Conservation (phyloP, 441 rosid genomes). For the Corymbia citriodora region DNA sequence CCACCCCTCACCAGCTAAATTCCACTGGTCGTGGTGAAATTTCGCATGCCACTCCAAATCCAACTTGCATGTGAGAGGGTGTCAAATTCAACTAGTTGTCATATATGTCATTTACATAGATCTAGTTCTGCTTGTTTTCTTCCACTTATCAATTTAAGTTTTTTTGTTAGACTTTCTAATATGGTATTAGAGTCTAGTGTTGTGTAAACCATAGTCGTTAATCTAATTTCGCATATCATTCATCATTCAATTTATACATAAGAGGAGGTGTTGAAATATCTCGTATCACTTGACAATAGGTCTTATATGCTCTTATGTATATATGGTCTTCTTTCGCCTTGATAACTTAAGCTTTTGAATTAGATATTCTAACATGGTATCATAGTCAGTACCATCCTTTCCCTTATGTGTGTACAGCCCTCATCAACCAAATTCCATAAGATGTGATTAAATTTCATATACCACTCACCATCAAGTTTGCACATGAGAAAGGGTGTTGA, state of each 20-base stretch:
- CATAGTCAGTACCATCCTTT: background rate
- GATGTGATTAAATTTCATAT: background rate
- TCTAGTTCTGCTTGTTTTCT: background rate
- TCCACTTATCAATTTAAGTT: background rate
- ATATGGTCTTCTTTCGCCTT: background rate
- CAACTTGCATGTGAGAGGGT: no score
- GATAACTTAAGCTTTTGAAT: background rate
- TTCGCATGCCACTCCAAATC: background rate
- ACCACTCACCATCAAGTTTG: background rate
- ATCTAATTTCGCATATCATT: background rate
- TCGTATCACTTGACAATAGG: background rate
- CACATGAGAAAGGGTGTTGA: background rate
- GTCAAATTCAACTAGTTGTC: no score
- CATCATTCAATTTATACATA: background rate
- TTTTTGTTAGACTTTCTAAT: background rate
- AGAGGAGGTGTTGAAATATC: background rate
- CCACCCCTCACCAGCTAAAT: background rate
- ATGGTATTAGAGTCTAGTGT: accelerated
- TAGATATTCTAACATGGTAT: background rate
- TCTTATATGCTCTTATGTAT: background rate
- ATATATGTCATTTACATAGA: no score
- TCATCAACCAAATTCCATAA: background rate
- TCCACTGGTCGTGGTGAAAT: background rate
- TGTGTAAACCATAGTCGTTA: background rate
- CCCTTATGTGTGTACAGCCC: background rate